phyloP scores from a whole-genome alignment of 768 basidiomycete genomes.

The Kwoniella pini region DNA sequence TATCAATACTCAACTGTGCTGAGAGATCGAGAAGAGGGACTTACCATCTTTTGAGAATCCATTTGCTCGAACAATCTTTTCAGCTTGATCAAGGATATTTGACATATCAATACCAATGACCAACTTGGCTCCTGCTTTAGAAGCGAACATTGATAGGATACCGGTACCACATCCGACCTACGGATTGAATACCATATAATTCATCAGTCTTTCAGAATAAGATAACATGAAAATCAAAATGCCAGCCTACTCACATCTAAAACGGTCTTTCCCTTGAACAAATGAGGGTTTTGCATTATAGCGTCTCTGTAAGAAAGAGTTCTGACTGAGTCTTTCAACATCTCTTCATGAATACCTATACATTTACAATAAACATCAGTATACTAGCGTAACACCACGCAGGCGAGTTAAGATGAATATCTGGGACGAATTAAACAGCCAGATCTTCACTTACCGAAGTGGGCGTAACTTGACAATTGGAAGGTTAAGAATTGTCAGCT shows the following conservation, averaged over 20 bases:
- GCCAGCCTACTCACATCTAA: slow-evolving; percentile 71
- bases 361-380: background rate
- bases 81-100: slow-evolving; percentile 98
- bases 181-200: too few species aligned
- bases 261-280: slow-evolving; percentile 95
- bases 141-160: slow-evolving; percentile 96
- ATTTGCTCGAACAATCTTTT: slow-evolving; percentile 93
- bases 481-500: slow-evolving; percentile 4
- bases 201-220: too few species aligned
- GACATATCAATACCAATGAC: slow-evolving; percentile 99
- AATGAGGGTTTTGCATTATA: slow-evolving; percentile 88
- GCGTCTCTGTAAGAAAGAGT: slow-evolving; percentile 93
- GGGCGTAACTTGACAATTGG: slow-evolving; percentile 32
- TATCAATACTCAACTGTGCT: background rate
- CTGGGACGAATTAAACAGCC: background rate
- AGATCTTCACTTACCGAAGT: slow-evolving; percentile 45
- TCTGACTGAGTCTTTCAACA: slow-evolving; percentile 95
- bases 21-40: slow-evolving; percentile 49
- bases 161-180: slow-evolving; percentile 95
- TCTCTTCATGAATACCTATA: slow-evolving; percentile 95
- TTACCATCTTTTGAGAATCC: slow-evolving; percentile 85
- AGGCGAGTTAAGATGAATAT: background rate
- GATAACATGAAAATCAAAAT: too few species aligned
- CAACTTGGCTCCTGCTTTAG: slow-evolving; percentile 88
- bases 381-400: too few species aligned